Evolutionary conservation across 106 monocot genomes (phyloP).

Genomic region (Chionographis japonica): DNA sequence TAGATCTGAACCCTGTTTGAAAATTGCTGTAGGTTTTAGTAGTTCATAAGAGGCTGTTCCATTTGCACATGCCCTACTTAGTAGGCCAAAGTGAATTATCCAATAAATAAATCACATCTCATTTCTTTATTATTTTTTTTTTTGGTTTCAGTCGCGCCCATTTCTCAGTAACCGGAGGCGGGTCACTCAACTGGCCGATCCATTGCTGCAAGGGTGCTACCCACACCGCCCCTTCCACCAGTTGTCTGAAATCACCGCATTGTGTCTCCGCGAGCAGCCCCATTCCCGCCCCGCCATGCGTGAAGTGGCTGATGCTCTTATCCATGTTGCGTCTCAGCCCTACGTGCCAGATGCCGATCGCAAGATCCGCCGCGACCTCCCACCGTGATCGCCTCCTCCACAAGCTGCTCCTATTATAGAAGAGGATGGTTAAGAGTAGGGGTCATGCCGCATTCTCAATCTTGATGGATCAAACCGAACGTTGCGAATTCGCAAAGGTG

Average conservation of each 20-base stretch:
- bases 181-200: constrained; percentile 49
- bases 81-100: too few relatives aligned
- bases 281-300: constrained; percentile 45
- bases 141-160: constrained; percentile 46
- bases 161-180: constrained; percentile 48
- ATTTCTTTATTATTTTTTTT: neutral
- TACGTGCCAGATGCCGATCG: constrained; percentile 13
- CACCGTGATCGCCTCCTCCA: neutral
- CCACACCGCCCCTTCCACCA: constrained; percentile 61
- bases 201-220: constrained; percentile 45
- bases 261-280: constrained; percentile 66
- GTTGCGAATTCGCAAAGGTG: too few relatives aligned
- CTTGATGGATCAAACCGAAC: too few relatives aligned
- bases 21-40: too few relatives aligned
- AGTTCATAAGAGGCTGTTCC: too few relatives aligned
- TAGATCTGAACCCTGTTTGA: too few relatives aligned
- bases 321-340: constrained; percentile 60
- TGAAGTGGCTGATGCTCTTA: constrained; percentile 48
- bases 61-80: too few relatives aligned
- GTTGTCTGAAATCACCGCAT: constrained; percentile 36
- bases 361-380: neutral
- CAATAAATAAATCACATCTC: too few relatives aligned
- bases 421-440: too few relatives aligned
- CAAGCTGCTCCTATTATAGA: neutral
- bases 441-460: too few relatives aligned